phyloP scores from a whole-genome alignment of 441 rosid genomes.

The Erodium chrysanthum region DNA sequence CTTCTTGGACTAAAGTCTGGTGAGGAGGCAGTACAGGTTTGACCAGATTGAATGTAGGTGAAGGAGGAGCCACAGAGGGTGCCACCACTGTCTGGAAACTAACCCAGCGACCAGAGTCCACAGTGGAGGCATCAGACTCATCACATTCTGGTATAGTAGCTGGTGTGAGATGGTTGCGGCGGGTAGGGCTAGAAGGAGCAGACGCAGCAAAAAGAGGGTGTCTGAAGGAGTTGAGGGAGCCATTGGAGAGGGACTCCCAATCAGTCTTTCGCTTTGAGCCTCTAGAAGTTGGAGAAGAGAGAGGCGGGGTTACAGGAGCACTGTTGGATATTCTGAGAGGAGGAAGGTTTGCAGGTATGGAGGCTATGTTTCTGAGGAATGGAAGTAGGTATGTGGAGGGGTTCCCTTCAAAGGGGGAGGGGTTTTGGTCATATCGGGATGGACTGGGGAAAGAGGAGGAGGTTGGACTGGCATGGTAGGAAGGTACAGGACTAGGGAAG shows the following conservation, averaged over 20 bases:
- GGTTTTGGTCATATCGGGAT: slow-evolving; percentile 31
- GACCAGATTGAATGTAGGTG: slow-evolving; percentile 67
- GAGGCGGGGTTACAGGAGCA: slow-evolving; percentile 69
- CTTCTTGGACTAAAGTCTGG: slow-evolving; percentile 28
- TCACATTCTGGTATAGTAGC: slow-evolving; percentile 58
- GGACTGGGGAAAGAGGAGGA: slow-evolving; percentile 66
- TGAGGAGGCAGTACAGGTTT: slow-evolving; percentile 23
- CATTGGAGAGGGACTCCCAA: slow-evolving; percentile 55
- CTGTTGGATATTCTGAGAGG: slow-evolving; percentile 60
- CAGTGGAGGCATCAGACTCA: slow-evolving; percentile 44
- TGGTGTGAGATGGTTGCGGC: slow-evolving; percentile 42
- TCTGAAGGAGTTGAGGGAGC: slow-evolving; percentile 26
- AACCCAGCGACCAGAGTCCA: slow-evolving; percentile 47
- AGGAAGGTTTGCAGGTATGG: slow-evolving; percentile 45
- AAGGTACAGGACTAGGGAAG: slow-evolving; percentile 65
- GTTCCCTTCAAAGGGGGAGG: slow-evolving; percentile 16
- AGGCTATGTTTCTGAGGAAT: slow-evolving; percentile 45
- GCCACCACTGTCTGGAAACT: slow-evolving; percentile 28
- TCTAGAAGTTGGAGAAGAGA: slow-evolving; percentile 54
- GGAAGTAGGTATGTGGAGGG: slow-evolving; percentile 49
- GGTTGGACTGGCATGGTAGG: slow-evolving; percentile 53
- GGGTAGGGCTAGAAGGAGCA: slow-evolving; percentile 62
- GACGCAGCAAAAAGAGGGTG: slow-evolving; percentile 50
- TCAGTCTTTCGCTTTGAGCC: slow-evolving; percentile 48
- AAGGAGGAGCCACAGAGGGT: slow-evolving; percentile 43